These are phyloP conservation scores for Skeletonema menzelii DNA, from an alignment of 108 stramenopile genomes.

Conservation along the genomic window DNA sequence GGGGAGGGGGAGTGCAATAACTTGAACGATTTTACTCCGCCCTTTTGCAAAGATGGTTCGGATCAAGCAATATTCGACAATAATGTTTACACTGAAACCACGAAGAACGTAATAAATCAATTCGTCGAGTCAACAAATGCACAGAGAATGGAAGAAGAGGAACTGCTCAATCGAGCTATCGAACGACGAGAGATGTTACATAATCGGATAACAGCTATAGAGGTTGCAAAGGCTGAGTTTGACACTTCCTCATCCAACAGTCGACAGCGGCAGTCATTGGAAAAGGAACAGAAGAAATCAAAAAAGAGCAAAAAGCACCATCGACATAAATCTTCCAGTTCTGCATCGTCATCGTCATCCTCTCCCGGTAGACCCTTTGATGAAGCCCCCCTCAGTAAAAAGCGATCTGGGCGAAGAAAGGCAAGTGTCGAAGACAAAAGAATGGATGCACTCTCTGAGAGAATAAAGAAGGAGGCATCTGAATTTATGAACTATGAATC, in stretches of 20 bases:
- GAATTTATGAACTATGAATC: slow-evolving; percentile 12
- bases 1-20: background rate
- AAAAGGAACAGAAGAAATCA: slow-evolving; percentile 1
- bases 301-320: background rate
- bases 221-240: slow-evolving; percentile 19
- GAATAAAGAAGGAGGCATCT: slow-evolving; percentile 1
- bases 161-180: slow-evolving; percentile 31
- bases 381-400: background rate
- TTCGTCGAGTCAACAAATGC: background rate
- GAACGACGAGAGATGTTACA: slow-evolving; percentile 27
- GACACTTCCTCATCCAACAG: background rate
- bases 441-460: slow-evolving; percentile 1
- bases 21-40: background rate
- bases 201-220: slow-evolving; percentile 30
- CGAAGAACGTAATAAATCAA: background rate
- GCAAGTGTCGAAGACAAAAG: background rate
- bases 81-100: background rate
- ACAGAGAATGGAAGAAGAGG: slow-evolving; percentile 16
- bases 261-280: background rate
- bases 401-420: slow-evolving; percentile 1
- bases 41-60: background rate
- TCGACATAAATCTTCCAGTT: background rate
- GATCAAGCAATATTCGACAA: background rate
- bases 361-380: slow-evolving; percentile 1
- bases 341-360: background rate